Evolutionary conservation across 129 eudicot genomes (phyloP), one percentile per base, ranked within the genome.

Genomic region (Gnaphalium uliginosum): DNA sequence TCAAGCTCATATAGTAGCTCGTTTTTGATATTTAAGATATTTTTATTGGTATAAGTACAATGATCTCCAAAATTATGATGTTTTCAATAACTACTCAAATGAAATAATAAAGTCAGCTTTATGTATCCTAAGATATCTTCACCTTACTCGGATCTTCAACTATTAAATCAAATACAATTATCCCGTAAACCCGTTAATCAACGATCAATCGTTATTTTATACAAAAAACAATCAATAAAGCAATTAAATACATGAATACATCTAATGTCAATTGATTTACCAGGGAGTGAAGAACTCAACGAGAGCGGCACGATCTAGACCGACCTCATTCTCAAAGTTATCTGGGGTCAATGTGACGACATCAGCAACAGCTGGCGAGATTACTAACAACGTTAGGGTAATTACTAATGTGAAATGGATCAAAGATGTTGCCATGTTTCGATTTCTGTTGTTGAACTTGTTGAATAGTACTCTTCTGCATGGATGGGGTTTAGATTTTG

Each of bases 211-310:
- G 22, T 33, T 19, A n/a, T 21, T 4, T 1, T 15, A 11, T 8
- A 14, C 11, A 2, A 24, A 23, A 18, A 58, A 78, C 18, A 26
- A 74, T 0, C 2, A 35, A 2, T 35, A 35, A 7, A 70, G 2
- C 46, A 18, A n/a, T n/a, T n/a, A n/a, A 54, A 54, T 21, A 35
- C 25, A n/a, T 5, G 8, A n/a, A 54, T 8, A 54, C 11, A 54
- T 54, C 0, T 5, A 18, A 0, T 54, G 19, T 18, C 50, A 10
- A 17, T 43, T 29, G 4, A 54, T 50, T 77, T 79, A 89, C 98
- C 98, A 92, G 50, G 96, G 92, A 81, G 98, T 93, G 76, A 89
- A 92, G 87, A 92, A 92, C 76, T 92, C 94, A 0, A 92, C 96
- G 57, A 92, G 94, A 69, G 92, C 92, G 62, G 73, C 92, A 29